Evolutionary conservation across 2,329 filamentous ascomycete species (phyloP).

Genomic region (Gremmenia infestans): DNA sequence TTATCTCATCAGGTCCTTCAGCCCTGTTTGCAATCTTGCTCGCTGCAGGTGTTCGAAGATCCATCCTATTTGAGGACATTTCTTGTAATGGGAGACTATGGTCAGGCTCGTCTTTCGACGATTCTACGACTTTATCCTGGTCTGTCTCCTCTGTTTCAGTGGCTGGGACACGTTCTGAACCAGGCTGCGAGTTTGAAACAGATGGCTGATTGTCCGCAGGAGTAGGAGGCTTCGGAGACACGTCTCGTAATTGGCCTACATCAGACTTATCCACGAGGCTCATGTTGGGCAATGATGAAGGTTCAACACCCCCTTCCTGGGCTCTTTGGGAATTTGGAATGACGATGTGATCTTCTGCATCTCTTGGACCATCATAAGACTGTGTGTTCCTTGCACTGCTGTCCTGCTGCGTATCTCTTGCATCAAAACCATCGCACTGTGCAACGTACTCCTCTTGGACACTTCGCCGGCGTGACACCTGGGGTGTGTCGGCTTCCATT

Average conservation of each 20-base stretch:
- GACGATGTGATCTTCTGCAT: conserved; percentile 18
- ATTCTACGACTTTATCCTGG: neutral
- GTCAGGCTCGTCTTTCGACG: neutral
- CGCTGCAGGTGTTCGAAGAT: conserved; percentile 3
- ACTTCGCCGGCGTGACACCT: conserved; percentile 15
- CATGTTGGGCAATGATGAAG: neutral
- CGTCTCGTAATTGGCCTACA: neutral
- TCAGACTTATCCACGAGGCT: neutral
- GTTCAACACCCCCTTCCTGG: neutral
- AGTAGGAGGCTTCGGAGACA: no score
- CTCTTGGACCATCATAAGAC: neutral
- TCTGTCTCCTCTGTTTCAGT: neutral
- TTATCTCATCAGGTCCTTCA: conserved; percentile 11
- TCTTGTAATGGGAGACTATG: conserved; percentile 17
- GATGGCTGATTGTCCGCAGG: neutral
- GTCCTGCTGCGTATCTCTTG: conserved; percentile 23
- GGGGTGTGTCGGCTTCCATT: neutral
- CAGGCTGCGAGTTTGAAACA: neutral
- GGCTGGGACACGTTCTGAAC: conserved; percentile 1
- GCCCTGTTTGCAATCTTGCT: conserved; percentile 5
- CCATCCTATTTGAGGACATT: conserved; percentile 7
- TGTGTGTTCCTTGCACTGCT: neutral
- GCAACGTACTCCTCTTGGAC: conserved; percentile 25
- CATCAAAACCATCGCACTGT: conserved; percentile 24
- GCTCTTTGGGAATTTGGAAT: conserved; percentile 26